Conservation (phyloP, 2,329 filamentous ascomycete species). For the Magnaporthiopsis rhizophila region DNA sequence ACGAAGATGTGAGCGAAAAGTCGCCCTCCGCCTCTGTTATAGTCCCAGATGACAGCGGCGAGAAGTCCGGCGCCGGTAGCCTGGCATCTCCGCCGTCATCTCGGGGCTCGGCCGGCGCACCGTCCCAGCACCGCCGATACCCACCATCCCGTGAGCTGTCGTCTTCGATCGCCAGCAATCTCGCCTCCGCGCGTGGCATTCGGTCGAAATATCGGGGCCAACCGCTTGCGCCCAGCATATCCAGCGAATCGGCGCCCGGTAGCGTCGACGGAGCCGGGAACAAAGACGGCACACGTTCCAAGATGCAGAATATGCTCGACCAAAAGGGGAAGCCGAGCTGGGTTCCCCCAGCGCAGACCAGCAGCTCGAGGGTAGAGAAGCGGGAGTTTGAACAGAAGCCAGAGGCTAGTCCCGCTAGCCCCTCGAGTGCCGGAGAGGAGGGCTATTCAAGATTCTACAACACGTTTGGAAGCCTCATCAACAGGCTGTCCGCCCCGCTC, state of each 20-base stretch:
- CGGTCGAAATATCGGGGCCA: slow-evolving; percentile 55
- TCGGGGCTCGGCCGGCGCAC: slow-evolving; percentile 16
- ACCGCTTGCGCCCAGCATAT: slow-evolving; percentile 63
- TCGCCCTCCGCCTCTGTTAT: background rate
- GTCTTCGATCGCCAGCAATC: slow-evolving; percentile 80
- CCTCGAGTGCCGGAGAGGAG: slow-evolving; percentile 47
- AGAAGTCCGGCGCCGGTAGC: slow-evolving; percentile 13
- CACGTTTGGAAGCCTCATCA: slow-evolving; percentile 82
- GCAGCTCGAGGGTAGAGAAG: slow-evolving; percentile 17
- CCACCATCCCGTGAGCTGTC: slow-evolving; percentile 59
- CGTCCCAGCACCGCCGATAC: slow-evolving; percentile 39
- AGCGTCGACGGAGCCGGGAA: slow-evolving; percentile 53
- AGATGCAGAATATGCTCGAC: slow-evolving; percentile 50
- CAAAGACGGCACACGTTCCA: slow-evolving; percentile 39
- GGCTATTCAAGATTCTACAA: slow-evolving; percentile 88
- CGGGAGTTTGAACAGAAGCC: slow-evolving; percentile 18
- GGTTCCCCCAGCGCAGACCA: slow-evolving; percentile 34
- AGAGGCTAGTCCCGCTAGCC: slow-evolving; percentile 8
- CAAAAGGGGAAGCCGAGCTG: slow-evolving; percentile 44
- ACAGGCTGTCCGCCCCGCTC: slow-evolving; percentile 78
- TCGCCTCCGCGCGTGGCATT: slow-evolving; percentile 80
- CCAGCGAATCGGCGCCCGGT: slow-evolving; percentile 64
- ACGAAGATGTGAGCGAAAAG: slow-evolving; percentile 2
- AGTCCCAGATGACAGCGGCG: slow-evolving; percentile 7
- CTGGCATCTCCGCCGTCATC: background rate